Evolutionary conservation across 495 filamentous ascomycete genomes (phyloP).

Genomic region (Aspergillus nanangensis): DNA sequence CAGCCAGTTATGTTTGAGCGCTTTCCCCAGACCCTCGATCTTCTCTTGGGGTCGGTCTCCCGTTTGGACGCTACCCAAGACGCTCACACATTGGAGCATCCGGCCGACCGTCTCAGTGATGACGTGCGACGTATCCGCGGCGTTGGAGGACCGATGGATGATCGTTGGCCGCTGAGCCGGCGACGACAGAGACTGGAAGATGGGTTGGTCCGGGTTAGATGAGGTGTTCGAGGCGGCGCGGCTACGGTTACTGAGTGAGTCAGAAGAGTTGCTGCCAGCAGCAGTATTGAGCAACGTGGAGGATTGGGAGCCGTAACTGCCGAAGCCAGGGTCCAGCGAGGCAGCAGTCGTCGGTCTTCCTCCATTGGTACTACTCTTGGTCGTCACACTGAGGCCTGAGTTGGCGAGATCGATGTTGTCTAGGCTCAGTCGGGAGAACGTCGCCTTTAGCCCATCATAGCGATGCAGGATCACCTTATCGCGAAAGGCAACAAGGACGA

Average conservation of each 20-base stretch:
- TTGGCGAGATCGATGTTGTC: slow-evolving; percentile 68
- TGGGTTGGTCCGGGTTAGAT: slow-evolving; percentile 44
- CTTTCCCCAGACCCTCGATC: slow-evolving; percentile 77
- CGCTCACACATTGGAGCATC: slow-evolving; percentile 95
- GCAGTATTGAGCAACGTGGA: slow-evolving; percentile 60
- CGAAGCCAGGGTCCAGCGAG: slow-evolving; percentile 63
- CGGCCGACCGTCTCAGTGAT: slow-evolving; percentile 87
- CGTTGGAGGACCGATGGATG: slow-evolving; percentile 29
- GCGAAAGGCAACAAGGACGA: slow-evolving; percentile 86
- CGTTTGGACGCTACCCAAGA: slow-evolving; percentile 71
- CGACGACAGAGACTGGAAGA: slow-evolving; percentile 51
- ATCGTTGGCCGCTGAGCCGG: slow-evolving; percentile 41
- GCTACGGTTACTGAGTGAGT: slow-evolving; percentile 49
- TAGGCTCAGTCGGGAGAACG: slow-evolving; percentile 85
- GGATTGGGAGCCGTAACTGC: slow-evolving; percentile 70
- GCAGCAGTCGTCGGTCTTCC: slow-evolving; percentile 65
- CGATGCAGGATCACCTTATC: slow-evolving; percentile 82
- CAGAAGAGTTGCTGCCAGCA: slow-evolving; percentile 45
- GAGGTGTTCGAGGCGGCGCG: slow-evolving; percentile 86
- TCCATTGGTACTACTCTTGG: slow-evolving; percentile 43
- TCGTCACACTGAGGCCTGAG: slow-evolving; percentile 40
- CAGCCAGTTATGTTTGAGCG: slow-evolving; percentile 94
- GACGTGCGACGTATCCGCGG: slow-evolving; percentile 69
- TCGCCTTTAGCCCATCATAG: slow-evolving; percentile 78
- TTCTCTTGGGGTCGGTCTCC: slow-evolving; percentile 70